Base-by-base conservation (phyloP, 73 alveolate species). In the Paramecium caudatum region DNA sequence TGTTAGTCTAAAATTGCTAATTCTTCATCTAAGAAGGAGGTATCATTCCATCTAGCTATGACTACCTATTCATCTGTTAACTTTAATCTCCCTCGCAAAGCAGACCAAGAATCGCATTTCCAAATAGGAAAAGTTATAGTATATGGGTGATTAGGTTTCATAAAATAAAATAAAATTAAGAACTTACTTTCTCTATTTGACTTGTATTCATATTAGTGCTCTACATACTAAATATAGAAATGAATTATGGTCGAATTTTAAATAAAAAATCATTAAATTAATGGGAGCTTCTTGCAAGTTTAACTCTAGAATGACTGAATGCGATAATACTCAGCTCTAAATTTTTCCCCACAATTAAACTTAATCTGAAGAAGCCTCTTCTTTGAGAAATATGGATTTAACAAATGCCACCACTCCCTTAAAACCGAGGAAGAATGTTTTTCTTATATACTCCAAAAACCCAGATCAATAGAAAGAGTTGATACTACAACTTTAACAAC, bases 101-200 rank as follows among this genome's bases (percentile, higher is more conserved):
- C 88, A 9, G 68, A 74, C 88, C 88, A 74, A 41, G 36, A 45
- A 41, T 37, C 69, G 32, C 88, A 74, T 74, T 74, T 13, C 88
- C 88, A 74, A 16, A 74, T 74, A 17, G 88, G 88, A 43, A 74
- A 74, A 19, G 88, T 74, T 15, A 74, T 39, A 1, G 88, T 74
- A 13, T 74, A 74, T 15, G 88, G 88, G 43, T 74, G 88, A 74
- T 74, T 74, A 9, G 37, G 10, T 12, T 30, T 32, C 84, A 68
- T 68, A 10, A 55, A 55, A 27, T 55, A 55, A n/a, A n/a, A n/a
- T n/a, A n/a, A n/a, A n/a, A n/a, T n/a, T n/a, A n/a, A n/a, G n/a
- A n/a, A n/a, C n/a, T n/a, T n/a, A n/a, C n/a, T n/a, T n/a, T n/a
- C n/a, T n/a, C n/a, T n/a, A n/a, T n/a, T n/a, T n/a, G n/a, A n/a